phyloP scores from a whole-genome alignment of 1,284 basidiomycete genomes.

The Irpex lacteus region DNA sequence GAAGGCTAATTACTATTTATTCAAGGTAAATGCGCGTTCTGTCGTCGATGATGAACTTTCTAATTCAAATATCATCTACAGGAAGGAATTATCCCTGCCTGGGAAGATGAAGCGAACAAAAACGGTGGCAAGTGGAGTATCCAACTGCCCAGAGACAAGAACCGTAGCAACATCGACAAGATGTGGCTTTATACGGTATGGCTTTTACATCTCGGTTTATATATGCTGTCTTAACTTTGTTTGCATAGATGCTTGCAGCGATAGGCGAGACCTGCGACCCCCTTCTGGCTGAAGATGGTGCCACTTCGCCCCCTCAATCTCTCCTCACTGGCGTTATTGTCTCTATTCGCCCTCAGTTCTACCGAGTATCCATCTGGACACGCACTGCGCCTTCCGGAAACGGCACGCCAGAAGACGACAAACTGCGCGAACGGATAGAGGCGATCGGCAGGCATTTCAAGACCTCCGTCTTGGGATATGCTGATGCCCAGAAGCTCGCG shows the following conservation, averaged over 20 bases:
- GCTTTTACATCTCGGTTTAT: slow-evolving; percentile 7
- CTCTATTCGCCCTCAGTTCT: slow-evolving; percentile 92
- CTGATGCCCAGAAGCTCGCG: slow-evolving; percentile 69
- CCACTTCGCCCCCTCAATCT: slow-evolving; percentile 52
- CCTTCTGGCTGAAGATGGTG: slow-evolving; percentile 53
- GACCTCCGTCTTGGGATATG: slow-evolving; percentile 81
- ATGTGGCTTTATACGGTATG: slow-evolving; percentile 97
- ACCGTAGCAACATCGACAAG: slow-evolving; percentile 79
- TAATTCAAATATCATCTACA: slow-evolving; percentile 29
- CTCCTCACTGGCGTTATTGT: slow-evolving; percentile 96
- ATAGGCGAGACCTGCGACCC: slow-evolving; percentile 97
- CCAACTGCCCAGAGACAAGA: slow-evolving; percentile 96
- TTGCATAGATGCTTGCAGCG: slow-evolving; percentile 87
- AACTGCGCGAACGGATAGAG: slow-evolving; percentile 53
- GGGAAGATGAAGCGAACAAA: slow-evolving; percentile 96
- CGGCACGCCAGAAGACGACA: slow-evolving; percentile 35
- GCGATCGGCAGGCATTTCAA: slow-evolving; percentile 87
- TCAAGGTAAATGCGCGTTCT: slow-evolving; percentile 61
- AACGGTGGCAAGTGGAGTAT: slow-evolving; percentile 98
- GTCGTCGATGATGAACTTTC: background rate
- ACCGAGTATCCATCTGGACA: slow-evolving; percentile 97
- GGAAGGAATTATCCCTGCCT: slow-evolving; percentile 94
- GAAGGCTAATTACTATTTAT: slow-evolving; percentile 99
- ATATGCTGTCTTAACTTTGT: background rate
- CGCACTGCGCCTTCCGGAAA: slow-evolving; percentile 63